A percentile compares a stretch with the other conserved stretches of the same genome.
phyloP scores from a whole-genome alignment of 164 flowering plant genomes.

The Amborella trichopoda region DNA sequence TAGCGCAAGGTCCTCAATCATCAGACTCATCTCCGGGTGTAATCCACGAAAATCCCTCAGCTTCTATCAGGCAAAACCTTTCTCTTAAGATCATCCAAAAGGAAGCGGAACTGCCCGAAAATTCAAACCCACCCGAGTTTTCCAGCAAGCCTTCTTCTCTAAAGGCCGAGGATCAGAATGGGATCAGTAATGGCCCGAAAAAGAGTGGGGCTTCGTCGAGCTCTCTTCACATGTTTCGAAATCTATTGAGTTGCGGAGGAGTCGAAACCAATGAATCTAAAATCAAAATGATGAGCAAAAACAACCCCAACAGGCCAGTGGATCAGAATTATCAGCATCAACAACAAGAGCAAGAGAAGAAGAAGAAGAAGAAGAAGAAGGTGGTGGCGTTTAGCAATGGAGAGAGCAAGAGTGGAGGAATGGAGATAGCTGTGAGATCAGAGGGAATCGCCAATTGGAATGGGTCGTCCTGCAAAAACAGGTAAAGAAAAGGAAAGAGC shows the following conservation, averaged over 20 bases:
- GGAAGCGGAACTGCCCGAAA: conserved; percentile 24
- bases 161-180: too few species aligned
- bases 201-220: too few species aligned
- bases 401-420: conserved; percentile 8
- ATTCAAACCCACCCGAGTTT: too few species aligned
- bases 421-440: conserved; percentile 14
- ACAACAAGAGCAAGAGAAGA: too few species aligned
- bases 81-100: conserved; percentile 10
- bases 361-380: too few species aligned
- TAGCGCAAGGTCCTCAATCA: neutral
- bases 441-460: conserved; percentile 18
- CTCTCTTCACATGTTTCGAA: conserved; percentile 25
- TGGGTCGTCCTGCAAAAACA: too few species aligned
- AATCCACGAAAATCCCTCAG: too few species aligned
- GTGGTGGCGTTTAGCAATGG: neutral
- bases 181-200: too few species aligned
- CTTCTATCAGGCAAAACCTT: neutral
- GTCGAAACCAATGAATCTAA: conserved; percentile 41
- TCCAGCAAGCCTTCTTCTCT: too few species aligned
- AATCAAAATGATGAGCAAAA: too few species aligned
- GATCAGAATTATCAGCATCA: conserved; percentile 4
- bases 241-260: conserved; percentile 36
- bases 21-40: too few species aligned
- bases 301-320: conserved; percentile 3
- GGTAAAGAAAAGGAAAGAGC: too few species aligned